Base-by-base conservation (phyloP, 768 basidiomycete species). In the Mycena leptocephala region DNA sequence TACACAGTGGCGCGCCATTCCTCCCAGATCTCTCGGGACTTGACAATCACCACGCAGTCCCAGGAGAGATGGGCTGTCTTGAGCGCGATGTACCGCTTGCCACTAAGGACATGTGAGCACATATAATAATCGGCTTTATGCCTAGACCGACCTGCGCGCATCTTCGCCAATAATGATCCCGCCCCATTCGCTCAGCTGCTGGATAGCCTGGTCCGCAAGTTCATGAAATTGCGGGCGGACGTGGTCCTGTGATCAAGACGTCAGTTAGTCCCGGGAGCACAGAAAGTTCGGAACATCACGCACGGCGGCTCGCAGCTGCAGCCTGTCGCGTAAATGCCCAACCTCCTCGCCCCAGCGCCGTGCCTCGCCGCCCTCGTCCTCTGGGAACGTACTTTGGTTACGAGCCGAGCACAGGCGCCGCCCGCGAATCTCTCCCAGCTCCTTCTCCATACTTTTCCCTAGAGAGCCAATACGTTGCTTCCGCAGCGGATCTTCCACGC, bases 401-500 rank as follows among this genome's bases (percentile, higher is more conserved):
- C 84, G 85, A 39, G 89, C 91, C 46, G 86, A 87, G 83, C 96
- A 97, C 13, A 95, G 77, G 73, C 91, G 89, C 78, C 85, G 86
- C 51, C 96, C 93, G 78, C 92, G 88, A 83, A 93, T 92, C 79
- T 90, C 88, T 14, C 91, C 91, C 72, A 95, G 88, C 59, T 90
- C 83, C 33, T 87, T 85, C 83, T 95, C 94, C 64, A 96, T 90
- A 13, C 90, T 90, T 79, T 92, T 95, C 1, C 95, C 96, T 69
- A 97, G 85, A 26, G 86, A 89, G 41, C 95, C 95, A 58, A 97
- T 95, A 78, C 93, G 89, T 68, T 88, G 85, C 85, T 93, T 95
- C 81, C 95, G 88, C 81, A 87, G 91, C 68, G 94, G 94, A 84
- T 97, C 95, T 85, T 94, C 93, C 62, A 92, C 86, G 81, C 96